These are phyloP conservation scores for Xylariomycetidae sp. DNA, from an alignment of 2,329 filamentous ascomycete genomes.

Conservation along the genomic window DNA sequence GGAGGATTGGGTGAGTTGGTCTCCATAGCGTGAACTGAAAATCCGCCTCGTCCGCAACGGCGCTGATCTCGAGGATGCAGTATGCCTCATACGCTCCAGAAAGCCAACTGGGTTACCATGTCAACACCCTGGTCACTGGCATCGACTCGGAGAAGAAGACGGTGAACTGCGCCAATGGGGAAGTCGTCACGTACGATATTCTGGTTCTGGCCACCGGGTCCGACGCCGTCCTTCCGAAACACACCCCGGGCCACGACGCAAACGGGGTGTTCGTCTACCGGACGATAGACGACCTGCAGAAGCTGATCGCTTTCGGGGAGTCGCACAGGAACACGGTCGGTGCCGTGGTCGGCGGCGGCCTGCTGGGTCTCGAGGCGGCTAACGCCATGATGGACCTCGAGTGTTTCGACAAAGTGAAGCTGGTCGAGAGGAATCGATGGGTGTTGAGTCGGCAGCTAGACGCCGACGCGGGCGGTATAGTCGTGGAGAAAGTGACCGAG, in stretches of 20 bases:
- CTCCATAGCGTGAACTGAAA: no score
- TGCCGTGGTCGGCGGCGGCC: slow-evolving; percentile 75
- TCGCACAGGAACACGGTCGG: slow-evolving; percentile 64
- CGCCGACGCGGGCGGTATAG: slow-evolving; percentile 72
- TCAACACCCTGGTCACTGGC: slow-evolving; percentile 69
- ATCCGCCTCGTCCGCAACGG: no score
- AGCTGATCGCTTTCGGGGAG: slow-evolving; percentile 68
- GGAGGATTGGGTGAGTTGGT: slow-evolving; percentile 65
- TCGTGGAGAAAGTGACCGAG: slow-evolving; percentile 74
- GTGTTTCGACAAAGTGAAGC: slow-evolving; percentile 66
- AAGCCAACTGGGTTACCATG: slow-evolving; percentile 66
- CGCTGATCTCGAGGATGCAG: slow-evolving; percentile 35
- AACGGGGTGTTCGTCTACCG: slow-evolving; percentile 86
- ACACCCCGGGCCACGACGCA: slow-evolving; percentile 74
- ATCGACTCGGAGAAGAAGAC: slow-evolving; percentile 61
- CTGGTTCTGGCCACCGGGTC: slow-evolving; percentile 84
- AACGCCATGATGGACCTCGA: slow-evolving; percentile 88
- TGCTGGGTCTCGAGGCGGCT: slow-evolving; percentile 82
- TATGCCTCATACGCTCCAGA: slow-evolving; percentile 59
- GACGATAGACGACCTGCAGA: slow-evolving; percentile 75
- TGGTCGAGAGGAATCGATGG: slow-evolving; percentile 81
- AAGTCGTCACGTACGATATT: slow-evolving; percentile 69
- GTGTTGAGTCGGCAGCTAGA: slow-evolving; percentile 80
- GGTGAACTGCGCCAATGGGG: slow-evolving; percentile 66
- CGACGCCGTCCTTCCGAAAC: slow-evolving; percentile 66